Evolutionary conservation across 441 rosid genomes (phyloP), one percentile per base, ranked within the genome.

Genomic region (Pelargonium cotyledonis): DNA sequence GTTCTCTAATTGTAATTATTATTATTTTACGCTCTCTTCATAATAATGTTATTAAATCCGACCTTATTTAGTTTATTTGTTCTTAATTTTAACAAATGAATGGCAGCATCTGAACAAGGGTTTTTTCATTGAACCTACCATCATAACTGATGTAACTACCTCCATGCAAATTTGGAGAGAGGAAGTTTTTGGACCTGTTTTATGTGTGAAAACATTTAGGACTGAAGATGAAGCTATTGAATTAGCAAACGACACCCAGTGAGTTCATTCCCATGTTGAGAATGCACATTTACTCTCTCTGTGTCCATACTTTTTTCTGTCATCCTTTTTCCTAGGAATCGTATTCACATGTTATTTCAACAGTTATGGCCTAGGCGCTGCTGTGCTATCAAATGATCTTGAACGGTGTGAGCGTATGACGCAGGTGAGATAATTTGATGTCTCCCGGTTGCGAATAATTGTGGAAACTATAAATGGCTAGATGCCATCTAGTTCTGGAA

Each of bases 131-230:
- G 91, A 90, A 75, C 97, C 99, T 77, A 83, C 95, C 29, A 79
- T 95, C 71, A 79, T 95, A 21, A 83, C 85, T 65, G 86, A 90
- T 73, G 89, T 95, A 68, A 83, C 82, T 41, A 85, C 88, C 68
- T 85, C 94, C 73, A 90, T 90, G 99, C 86, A 95, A 85, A 92
- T 95, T 66, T 95, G 99, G 99, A 92, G 90, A 76, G 99, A 95
- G 73, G 99, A 95, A 84, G 97, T 92, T 53, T 95, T 95, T 79
- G 99, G 98, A 70, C 98, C 99, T 69, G 96, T 92, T 73, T 81
- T 95, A 1, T 89, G 95, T 72, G 88, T 90, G 43, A 92, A 90
- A 83, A 89, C 97, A 66, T 95, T 95, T 80, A 73, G 82, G 55
- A 81, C 88, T 0, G 98, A 95, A 82, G 98, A 95, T 38, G 99